phyloP scores from a whole-genome alignment of 257 asterid genomes.

The Echium plantagineum region DNA sequence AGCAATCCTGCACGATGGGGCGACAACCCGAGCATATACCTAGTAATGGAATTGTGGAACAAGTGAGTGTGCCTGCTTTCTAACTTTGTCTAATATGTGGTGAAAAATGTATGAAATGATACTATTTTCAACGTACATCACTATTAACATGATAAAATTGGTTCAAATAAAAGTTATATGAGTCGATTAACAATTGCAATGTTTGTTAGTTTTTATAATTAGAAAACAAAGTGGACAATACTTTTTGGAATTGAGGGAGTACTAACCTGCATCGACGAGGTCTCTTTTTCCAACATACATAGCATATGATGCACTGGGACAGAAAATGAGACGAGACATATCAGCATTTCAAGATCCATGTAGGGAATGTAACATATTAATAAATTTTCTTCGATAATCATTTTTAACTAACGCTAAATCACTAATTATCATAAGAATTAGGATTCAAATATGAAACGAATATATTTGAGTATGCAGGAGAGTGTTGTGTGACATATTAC shows the following conservation, averaged over 20 bases:
- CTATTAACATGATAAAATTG: too few species aligned
- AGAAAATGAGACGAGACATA: constrained; percentile 11
- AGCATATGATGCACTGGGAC: constrained; percentile 63
- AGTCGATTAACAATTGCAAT: too few species aligned
- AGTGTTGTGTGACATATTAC: constrained; percentile 66
- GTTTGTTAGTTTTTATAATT: too few species aligned
- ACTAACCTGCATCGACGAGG: constrained; percentile 65
- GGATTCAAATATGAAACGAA: too few species aligned
- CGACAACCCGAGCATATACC: constrained; percentile 74
- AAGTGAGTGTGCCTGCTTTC: neutral
- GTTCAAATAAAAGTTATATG: too few species aligned
- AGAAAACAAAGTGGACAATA: too few species aligned
- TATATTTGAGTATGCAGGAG: constrained; percentile 44
- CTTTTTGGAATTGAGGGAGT: neutral
- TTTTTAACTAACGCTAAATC: too few species aligned
- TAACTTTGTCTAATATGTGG: too few species aligned
- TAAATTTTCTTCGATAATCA: too few species aligned
- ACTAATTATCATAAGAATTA: too few species aligned
- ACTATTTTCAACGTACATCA: too few species aligned
- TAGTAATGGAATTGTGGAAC: constrained; percentile 15
- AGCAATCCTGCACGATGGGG: constrained; percentile 60
- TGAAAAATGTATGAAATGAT: too few species aligned
- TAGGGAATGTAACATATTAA: neutral
- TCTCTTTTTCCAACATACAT: constrained; percentile 64
- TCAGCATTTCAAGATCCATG: neutral